Conservation (phyloP, 192 early-diverging fungal genomes). For the Cetraspora pellucida region DNA sequence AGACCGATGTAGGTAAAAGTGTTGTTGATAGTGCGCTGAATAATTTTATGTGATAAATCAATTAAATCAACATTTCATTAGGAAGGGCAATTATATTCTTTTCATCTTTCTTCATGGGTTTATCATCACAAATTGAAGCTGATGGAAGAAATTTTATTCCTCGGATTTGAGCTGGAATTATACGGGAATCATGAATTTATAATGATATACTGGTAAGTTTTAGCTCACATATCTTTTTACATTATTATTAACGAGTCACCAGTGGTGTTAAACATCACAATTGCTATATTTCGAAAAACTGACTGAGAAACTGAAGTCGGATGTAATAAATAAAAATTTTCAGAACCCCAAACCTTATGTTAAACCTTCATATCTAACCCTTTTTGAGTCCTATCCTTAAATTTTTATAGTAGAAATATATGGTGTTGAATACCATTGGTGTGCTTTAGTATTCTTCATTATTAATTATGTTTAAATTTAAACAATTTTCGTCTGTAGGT, state of each 20-base stretch:
- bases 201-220: conserved; percentile 63
- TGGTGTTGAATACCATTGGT: too few relatives aligned
- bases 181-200: conserved; percentile 65
- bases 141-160: conserved; percentile 54
- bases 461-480: neutral
- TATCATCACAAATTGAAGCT: conserved; percentile 62
- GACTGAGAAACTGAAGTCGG: too few relatives aligned
- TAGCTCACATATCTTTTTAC: too few relatives aligned
- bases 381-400: too few relatives aligned
- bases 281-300: too few relatives aligned
- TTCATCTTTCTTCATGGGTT: conserved; percentile 66
- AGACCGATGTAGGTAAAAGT: conserved; percentile 11
- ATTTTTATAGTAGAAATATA: too few relatives aligned
- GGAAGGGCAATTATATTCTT: conserved; percentile 40
- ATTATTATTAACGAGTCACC: too few relatives aligned
- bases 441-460: neutral
- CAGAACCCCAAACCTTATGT: too few relatives aligned
- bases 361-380: too few relatives aligned
- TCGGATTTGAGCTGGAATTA: conserved; percentile 71
- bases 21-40: neutral
- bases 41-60: neutral
- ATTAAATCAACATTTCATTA: neutral
- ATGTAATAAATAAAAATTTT: too few relatives aligned
- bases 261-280: too few relatives aligned
- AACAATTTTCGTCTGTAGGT: conserved; percentile 12